phyloP scores from a whole-genome alignment of 768 basidiomycete genomes.

The Serendipita sp. region DNA sequence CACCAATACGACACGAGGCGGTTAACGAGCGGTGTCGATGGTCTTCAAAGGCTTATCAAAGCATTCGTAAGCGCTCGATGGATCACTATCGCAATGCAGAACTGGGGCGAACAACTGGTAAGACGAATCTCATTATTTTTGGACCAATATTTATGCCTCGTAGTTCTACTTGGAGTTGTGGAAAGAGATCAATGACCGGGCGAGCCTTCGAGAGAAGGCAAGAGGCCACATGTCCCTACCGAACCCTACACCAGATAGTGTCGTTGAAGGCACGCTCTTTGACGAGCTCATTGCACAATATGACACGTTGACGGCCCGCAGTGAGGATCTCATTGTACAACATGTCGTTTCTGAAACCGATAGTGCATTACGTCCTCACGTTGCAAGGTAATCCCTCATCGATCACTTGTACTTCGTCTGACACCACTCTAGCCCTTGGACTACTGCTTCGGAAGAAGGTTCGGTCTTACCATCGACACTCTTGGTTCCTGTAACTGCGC shows the following conservation, averaged over 20 bases:
- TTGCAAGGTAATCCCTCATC: slow-evolving; percentile 26
- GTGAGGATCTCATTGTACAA: slow-evolving; percentile 77
- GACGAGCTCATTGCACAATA: slow-evolving; percentile 59
- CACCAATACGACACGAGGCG: slow-evolving; percentile 36
- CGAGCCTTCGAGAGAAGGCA: slow-evolving; percentile 39
- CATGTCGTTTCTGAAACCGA: slow-evolving; percentile 76
- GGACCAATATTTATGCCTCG: not conserved
- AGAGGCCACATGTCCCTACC: slow-evolving; percentile 36
- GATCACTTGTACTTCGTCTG: not conserved
- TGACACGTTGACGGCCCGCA: slow-evolving; percentile 39
- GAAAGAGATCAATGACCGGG: slow-evolving; percentile 53
- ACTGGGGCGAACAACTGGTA: slow-evolving; percentile 85
- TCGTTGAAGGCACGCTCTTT: slow-evolving; percentile 55
- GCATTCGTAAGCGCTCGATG: slow-evolving; percentile 70
- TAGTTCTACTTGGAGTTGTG: slow-evolving; percentile 90
- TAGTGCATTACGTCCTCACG: slow-evolving; percentile 52
- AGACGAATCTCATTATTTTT: slow-evolving; percentile 15
- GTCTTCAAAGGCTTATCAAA: slow-evolving; percentile 69
- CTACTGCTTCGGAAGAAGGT: slow-evolving; percentile 19
- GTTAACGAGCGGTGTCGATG: slow-evolving; percentile 70
- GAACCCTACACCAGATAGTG: slow-evolving; percentile 20
- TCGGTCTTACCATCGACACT: slow-evolving; percentile 52
- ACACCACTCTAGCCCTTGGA: slow-evolving; percentile 10
- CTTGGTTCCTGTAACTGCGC: slow-evolving; percentile 55
- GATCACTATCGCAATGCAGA: slow-evolving; percentile 48